These are phyloP conservation scores for Pyrenopolyporus hunteri DNA, from an alignment of 495 filamentous ascomycete species.

Conservation along the genomic window DNA sequence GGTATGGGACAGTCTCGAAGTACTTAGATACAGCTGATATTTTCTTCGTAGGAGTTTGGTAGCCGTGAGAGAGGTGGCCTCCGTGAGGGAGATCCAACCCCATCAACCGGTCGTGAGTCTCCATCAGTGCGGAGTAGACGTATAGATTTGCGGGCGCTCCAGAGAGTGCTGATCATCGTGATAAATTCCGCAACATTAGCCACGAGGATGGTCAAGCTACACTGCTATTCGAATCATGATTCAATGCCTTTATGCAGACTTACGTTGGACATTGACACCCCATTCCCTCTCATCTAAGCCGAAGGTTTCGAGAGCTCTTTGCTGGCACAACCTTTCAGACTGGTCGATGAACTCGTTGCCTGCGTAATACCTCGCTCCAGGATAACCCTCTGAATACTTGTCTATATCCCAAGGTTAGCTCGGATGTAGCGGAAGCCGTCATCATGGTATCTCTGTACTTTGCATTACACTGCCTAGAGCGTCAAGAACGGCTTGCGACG, in stretches of 20 bases:
- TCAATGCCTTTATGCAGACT: conserved; percentile 36
- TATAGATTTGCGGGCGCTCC: conserved; percentile 96
- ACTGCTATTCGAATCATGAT: neutral
- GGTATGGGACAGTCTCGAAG: conserved; percentile 96
- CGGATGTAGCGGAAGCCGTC: neutral
- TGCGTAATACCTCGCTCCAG: conserved; percentile 95
- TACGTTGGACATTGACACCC: conserved; percentile 98
- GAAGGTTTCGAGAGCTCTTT: conserved; percentile 86
- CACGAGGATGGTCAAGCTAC: neutral
- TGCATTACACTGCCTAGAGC: conserved; percentile 98
- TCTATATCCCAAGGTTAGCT: conserved; percentile 58
- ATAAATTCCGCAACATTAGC: conserved; percentile 11
- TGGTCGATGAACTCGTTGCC: conserved; percentile 96
- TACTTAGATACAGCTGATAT: conserved; percentile 98
- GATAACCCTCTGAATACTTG: conserved; percentile 99
- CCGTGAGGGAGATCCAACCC: conserved; percentile 96
- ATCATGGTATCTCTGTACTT: conserved; percentile 63
- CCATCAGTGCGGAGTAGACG: conserved; percentile 90
- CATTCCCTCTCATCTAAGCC: conserved; percentile 82
- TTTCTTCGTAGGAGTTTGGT: conserved; percentile 97
- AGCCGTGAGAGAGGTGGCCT: conserved; percentile 95
- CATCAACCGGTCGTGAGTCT: conserved; percentile 95
- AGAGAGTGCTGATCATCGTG: conserved; percentile 70
- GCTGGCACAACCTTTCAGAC: conserved; percentile 86
- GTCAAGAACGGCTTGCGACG: conserved; percentile 95